phyloP scores from a whole-genome alignment of 805 yeast genomes.

The Brettanomyces sp. region DNA sequence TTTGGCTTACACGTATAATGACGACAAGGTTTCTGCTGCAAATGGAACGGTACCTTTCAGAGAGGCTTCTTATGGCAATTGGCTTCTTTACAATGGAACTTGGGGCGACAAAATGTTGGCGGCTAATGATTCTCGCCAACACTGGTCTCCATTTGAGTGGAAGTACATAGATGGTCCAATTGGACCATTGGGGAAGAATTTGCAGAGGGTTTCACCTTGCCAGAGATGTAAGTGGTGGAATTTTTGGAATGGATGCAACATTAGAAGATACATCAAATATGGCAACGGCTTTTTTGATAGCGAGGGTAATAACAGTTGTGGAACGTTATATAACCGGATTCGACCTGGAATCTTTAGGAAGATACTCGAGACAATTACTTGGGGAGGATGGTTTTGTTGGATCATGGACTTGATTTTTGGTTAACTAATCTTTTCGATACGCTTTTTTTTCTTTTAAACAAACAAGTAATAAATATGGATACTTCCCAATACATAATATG shows the following conservation, averaged over 20 bases:
- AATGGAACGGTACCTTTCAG: conserved; percentile 41
- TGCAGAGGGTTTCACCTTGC: conserved; percentile 63
- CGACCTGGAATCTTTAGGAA: conserved; percentile 19
- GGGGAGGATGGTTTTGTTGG: conserved; percentile 39
- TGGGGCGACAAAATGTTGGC: conserved; percentile 84
- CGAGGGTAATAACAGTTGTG: conserved; percentile 76
- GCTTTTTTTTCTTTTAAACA: background rate
- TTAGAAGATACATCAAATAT: conserved; percentile 61
- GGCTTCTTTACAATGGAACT: conserved; percentile 74
- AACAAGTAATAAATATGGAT: too few relatives aligned
- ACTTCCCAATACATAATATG: too few relatives aligned
- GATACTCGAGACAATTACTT: conserved; percentile 27
- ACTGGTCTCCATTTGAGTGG: conserved; percentile 84
- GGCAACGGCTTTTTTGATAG: conserved; percentile 79
- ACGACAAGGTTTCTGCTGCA: conserved; percentile 34
- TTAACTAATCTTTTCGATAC: conserved; percentile 5
- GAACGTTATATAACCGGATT: conserved; percentile 26
- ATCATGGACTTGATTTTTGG: conserved; percentile 32
- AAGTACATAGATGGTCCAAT: conserved; percentile 85
- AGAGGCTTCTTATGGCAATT: conserved; percentile 48
- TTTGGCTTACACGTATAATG: conserved; percentile 74
- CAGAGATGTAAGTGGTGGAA: conserved; percentile 92
- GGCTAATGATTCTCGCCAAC: conserved; percentile 68
- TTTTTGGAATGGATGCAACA: conserved; percentile 71
- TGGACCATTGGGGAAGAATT: conserved; percentile 79